Evolutionary conservation across 176 grass and related monocot species (phyloP), one percentile per base, ranked within the genome.

Genomic region (Rhynchospora tenuis): DNA sequence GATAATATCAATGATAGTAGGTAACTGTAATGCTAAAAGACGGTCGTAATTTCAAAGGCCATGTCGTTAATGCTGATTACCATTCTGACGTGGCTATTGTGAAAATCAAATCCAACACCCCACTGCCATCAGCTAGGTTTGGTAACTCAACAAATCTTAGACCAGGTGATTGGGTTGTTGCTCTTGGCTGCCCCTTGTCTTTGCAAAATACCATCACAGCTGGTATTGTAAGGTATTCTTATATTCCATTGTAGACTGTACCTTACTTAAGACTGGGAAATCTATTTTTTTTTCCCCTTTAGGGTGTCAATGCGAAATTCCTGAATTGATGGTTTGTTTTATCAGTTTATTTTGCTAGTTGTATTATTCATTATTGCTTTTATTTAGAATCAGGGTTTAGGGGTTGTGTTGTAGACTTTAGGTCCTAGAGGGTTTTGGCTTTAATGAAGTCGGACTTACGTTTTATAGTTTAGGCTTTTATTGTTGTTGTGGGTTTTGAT

Each of bases 201-300:
- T 89, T 98, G 84, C 89, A 93, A 81, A 98, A 98, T 82, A 98
- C 95, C 62, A 81, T 98, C 84, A 95, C 92, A 67, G 87, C 92
- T 93, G 95, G 95, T 79, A 98, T 98, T 86, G 84, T 95, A 67
- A 98, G 92, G 95, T 98, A 88, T 44, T 56, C 61, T 67, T 33
- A 19, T 68, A 23, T 43, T 82, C 61, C 44, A 60, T 19, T 63
- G n/a, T 44, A 52, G 57, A 38, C 33, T 38, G 33, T 38, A 38
- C 33, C 44, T 64, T 88, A 75, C 70, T 20, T 44, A 42, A 74
- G 28, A 38, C 22, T 29, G 27, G 22, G 11, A 70, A 42, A 27
- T 74, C 11, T 11, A 3, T 33, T 33, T 31, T 33, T 55, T 31
- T 20, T 60, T 62, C 22, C 47, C 61, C 27, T 83, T 19, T 75